phyloP scores from a whole-genome alignment of 176 grass and related monocot species.

The Tillandsia leiboldiana region DNA sequence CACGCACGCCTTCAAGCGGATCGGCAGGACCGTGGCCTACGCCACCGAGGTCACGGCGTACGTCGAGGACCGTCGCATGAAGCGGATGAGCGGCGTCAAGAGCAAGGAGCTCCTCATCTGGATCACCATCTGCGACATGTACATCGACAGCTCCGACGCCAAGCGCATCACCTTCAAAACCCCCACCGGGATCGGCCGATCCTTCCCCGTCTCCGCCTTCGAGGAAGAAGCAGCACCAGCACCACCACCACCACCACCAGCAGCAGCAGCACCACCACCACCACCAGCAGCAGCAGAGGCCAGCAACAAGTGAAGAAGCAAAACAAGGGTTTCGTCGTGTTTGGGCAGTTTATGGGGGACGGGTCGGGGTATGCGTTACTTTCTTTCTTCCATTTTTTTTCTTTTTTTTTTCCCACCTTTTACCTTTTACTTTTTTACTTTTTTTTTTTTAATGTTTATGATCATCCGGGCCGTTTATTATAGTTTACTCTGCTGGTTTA shows the following conservation, averaged over 20 bases:
- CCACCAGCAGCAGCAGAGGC: too few relatives aligned
- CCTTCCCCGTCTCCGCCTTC: constrained; percentile 44
- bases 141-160: constrained; percentile 30
- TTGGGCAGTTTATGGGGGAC: too few relatives aligned
- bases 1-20: constrained; percentile 50
- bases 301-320: too few relatives aligned
- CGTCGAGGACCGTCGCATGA: constrained; percentile 47
- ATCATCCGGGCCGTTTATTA: too few relatives aligned
- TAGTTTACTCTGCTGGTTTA: too few relatives aligned
- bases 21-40: constrained; percentile 58
- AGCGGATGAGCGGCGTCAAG: constrained; percentile 36
- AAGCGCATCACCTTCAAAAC: constrained; percentile 51
- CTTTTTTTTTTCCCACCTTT: too few relatives aligned
- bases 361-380: too few relatives aligned
- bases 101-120: constrained; percentile 65
- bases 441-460: too few relatives aligned
- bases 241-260: too few relatives aligned
- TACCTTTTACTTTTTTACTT: too few relatives aligned
- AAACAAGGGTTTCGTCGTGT: too few relatives aligned
- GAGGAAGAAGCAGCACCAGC: constrained; percentile 3
- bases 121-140: constrained; percentile 56
- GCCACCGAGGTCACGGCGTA: constrained; percentile 43
- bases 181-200: constrained; percentile 36
- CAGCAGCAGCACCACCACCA: background rate
- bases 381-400: too few relatives aligned